phyloP scores from a whole-genome alignment of 73 alveolate species.

The Paramecium primaurelia region DNA sequence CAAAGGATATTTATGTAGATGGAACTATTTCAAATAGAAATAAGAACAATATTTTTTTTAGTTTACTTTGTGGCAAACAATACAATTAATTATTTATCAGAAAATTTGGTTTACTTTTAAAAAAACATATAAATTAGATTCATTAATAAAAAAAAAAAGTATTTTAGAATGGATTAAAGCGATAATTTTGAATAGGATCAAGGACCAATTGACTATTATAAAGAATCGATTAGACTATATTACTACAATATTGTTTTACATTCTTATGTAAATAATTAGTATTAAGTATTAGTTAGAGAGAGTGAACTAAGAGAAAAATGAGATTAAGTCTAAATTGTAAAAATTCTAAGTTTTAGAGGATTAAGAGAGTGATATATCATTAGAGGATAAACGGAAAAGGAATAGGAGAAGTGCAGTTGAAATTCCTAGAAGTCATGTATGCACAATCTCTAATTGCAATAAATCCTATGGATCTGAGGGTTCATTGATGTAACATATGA shows the following conservation, averaged over 20 bases:
- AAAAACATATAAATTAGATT: constrained; percentile 1
- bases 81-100: background rate
- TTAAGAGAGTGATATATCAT: constrained; percentile 6
- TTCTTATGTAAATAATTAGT: background rate
- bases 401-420: constrained; percentile 59
- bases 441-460: constrained; percentile 35
- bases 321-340: background rate
- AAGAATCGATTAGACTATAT: constrained; percentile 20
- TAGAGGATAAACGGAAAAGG: constrained; percentile 55
- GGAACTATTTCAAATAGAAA: background rate
- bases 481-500: constrained; percentile 55
- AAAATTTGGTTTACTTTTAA: background rate
- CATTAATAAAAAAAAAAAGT: background rate
- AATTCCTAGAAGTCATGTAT: constrained; percentile 51
- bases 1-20: background rate
- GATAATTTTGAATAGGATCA: background rate
- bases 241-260: constrained; percentile 11
- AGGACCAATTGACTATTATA: constrained; percentile 34
- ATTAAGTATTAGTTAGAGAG: constrained; percentile 3
- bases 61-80: constrained; percentile 29
- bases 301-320: background rate
- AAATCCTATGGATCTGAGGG: constrained; percentile 64
- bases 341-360: constrained; percentile 16
- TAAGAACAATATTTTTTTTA: background rate
- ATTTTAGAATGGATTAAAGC: background rate